These are phyloP conservation scores for Penicillium sp. DNA, from an alignment of 2,329 filamentous ascomycete genomes.

Conservation along the genomic window DNA sequence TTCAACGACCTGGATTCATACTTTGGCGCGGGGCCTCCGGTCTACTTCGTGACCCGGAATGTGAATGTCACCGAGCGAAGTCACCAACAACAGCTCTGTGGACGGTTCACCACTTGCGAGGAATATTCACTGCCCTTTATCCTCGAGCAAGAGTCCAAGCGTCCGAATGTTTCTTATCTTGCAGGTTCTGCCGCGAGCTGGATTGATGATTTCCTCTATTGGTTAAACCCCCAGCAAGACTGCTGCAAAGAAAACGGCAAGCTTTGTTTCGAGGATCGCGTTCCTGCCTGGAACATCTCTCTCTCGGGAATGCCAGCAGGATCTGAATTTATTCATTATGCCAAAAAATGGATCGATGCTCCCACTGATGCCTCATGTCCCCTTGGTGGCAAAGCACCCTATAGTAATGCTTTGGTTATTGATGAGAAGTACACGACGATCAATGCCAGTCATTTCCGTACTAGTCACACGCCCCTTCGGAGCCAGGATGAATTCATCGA, in stretches of 20 bases:
- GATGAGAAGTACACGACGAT: constrained; percentile 66
- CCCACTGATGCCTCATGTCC: constrained; percentile 83
- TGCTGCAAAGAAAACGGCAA: constrained; percentile 69
- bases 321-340: constrained; percentile 83
- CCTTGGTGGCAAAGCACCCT: constrained; percentile 82
- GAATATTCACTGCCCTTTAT: constrained; percentile 81
- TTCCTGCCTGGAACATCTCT: constrained; percentile 84
- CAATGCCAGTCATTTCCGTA: constrained; percentile 85
- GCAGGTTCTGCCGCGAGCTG: constrained; percentile 86
- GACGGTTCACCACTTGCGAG: constrained; percentile 85
- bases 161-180: constrained; percentile 82
- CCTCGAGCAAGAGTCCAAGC: constrained; percentile 89
- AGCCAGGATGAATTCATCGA: constrained; percentile 91
- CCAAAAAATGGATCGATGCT: constrained; percentile 75
- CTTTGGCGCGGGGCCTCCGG: constrained; percentile 84
- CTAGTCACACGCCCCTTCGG: constrained; percentile 79
- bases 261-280: constrained; percentile 74
- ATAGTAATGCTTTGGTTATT: constrained; percentile 78
- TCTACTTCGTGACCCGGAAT: constrained; percentile 88
- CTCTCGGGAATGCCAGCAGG: constrained; percentile 89
- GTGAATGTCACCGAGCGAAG: constrained; percentile 72
- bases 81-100: constrained; percentile 84
- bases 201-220: constrained; percentile 95
- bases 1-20: constrained; percentile 96
- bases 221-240: constrained; percentile 85